Percentiles rank a stretch among this genome's conserved stretches.
These are phyloP conservation scores for Hevea brasiliensis DNA, from an alignment of 345 rosid species.

Conservation along the genomic window DNA sequence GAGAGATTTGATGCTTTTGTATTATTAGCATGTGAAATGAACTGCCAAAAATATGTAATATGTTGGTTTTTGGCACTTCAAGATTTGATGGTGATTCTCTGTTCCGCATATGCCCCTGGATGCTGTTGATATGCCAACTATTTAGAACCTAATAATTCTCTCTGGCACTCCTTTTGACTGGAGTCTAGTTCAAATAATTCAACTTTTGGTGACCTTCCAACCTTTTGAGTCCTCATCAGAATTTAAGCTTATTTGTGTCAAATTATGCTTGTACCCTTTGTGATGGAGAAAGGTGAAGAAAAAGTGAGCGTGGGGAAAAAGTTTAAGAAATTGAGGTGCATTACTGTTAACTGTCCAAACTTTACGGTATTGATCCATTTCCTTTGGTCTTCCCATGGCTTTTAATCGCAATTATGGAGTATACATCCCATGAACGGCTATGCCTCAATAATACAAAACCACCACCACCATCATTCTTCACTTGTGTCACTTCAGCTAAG, in stretches of 20 bases:
- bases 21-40: background rate
- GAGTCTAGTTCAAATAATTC: background rate
- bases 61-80: background rate
- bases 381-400: background rate
- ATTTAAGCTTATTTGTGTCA: background rate
- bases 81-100: background rate
- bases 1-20: background rate
- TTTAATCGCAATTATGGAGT: background rate
- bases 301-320: background rate
- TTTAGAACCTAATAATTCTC: background rate
- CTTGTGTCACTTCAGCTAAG: background rate
- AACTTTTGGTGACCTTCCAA: background rate
- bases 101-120: background rate
- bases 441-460: background rate
- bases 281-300: conserved; percentile 1
- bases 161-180: background rate
- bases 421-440: background rate
- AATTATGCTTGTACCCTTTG: background rate
- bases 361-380: background rate
- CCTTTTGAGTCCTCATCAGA: background rate
- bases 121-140: background rate
- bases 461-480: background rate
- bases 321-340: background rate
- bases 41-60: background rate
- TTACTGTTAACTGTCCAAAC: background rate